A percentile compares a stretch with the other conserved stretches of the same genome.
Evolutionary conservation across 1,284 basidiomycete species (phyloP).

Genomic region (Ustilago tritici): DNA sequence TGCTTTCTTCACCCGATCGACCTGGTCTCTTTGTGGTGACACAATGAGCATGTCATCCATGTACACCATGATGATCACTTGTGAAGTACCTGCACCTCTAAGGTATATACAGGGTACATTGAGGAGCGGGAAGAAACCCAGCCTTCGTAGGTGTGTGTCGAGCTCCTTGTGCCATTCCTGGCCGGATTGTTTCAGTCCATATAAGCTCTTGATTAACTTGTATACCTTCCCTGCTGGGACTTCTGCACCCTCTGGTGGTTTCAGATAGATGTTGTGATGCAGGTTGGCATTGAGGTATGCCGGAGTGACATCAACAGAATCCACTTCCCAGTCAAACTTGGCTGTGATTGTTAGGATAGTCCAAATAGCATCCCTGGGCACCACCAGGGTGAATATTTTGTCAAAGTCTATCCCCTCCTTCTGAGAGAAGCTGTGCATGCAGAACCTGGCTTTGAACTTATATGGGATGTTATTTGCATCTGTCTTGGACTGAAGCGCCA

Average conservation of each 20-base stretch:
- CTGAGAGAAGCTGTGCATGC: neutral
- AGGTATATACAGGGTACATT: no score
- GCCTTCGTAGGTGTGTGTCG: neutral
- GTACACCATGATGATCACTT: no score
- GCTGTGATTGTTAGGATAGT: neutral
- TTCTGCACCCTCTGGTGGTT: neutral
- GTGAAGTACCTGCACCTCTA: no score
- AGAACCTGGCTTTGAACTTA: neutral
- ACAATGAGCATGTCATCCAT: no score
- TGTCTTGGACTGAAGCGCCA: neutral
- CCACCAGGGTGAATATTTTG: neutral
- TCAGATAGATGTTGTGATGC: neutral
- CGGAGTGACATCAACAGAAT: neutral
- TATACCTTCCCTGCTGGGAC: neutral
- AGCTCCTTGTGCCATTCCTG: neutral
- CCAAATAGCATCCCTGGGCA: neutral
- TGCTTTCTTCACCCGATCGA: no score
- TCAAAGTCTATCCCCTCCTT: neutral
- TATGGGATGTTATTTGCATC: neutral
- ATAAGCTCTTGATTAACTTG: neutral
- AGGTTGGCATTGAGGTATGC: neutral
- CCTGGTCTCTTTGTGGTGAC: no score
- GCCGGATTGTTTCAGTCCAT: neutral
- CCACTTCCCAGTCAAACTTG: neutral
- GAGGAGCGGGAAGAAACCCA: no score